Base-by-base conservation (phyloP, 805 yeast genomes). In the Kodamaea hsintzibuensis region DNA sequence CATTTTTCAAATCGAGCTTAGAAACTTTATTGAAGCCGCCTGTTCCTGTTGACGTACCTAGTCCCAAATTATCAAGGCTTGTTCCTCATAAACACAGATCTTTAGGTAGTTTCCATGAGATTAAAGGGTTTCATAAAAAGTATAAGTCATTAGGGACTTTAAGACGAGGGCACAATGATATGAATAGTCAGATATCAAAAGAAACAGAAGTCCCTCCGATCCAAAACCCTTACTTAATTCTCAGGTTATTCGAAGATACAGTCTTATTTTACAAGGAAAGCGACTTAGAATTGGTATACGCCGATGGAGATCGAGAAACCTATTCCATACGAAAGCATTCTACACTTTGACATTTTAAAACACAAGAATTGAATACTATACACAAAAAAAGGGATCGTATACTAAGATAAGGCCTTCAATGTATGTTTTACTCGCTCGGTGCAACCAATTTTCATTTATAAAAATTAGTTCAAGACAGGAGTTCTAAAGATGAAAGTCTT, bases 241-340 rank as follows among this genome's bases (percentile, higher is more conserved):
- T 37, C 1, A 42, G 42, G 14, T 10, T 10, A 33, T 46, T 16
- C 39, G 50, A 51, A 17, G 50, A 51, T 16, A 46, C 47, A 2
- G 50, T 51, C 2, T 40, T 51, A 30, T 51, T 51, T 30, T 51
- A 19, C 18, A 27, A 38, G 8, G 54, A 39, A 33, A 9, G 14
- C 12, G 54, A 51, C 14, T 35, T 51, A n/a, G 25, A 27, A 16
- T 16, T 39, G 30, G 54, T 51, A 4, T 13, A 19, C 14, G 19
- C 44, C 5, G 13, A 22, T n/a, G 50, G 50, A 16, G 27, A 17
- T 19, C 43, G 50, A 17, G 37, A 47, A 7, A 47, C 19, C 17
- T 47, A 19, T 38, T 22, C 42, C 22, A n/a, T 35, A 7, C 37
- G 22, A 22, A 37, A 17, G 37, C n/a, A 8, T 3, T 40, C 17